Evolutionary conservation across 2,329 filamentous ascomycete genomes (phyloP), one percentile per base, ranked within the genome.

Genomic region (Ascochyta clinopodiicola): DNA sequence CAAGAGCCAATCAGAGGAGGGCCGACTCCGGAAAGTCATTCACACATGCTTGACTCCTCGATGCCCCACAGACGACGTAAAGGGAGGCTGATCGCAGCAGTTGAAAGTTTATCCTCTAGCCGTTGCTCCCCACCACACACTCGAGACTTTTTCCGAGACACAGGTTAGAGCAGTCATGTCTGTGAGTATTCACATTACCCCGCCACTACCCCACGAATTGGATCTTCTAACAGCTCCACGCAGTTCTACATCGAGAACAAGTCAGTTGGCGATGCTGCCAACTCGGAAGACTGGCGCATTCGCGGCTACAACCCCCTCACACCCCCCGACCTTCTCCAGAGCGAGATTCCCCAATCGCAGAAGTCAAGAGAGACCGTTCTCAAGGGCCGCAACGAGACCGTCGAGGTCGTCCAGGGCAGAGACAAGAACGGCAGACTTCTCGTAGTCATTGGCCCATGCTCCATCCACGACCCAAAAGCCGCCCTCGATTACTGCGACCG

Each of bases 271-370:
- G 78, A 82, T 70, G 75, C 77, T 48, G 68, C 76, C 51, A 79
- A 76, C 67, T 79, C 77, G 5, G 80, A 82, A 67, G 80, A 82
- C 59, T 82, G 78, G 78, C 79, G 80, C 57, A 82, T 82, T 61
- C 88, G 89, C 60, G 94, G 94, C 68, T 94, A 96, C 84, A 96
- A 96, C 75, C 94, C 91, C 69, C 82, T 99, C 64, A 97, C 92
- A 13, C 88, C 95, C 6, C 95, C 95, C 59, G 91, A 96, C 72
- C 87, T 99, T 61, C 91, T 99, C 57, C 94, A 98, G 78, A 90
- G 94, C 82, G 93, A 98, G 77, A 94, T 99, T 70, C 80, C 84
- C 31, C 83, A 86, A 63, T 74, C 79, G 13, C 32, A 71, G 17
- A 78, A 78, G 59, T 82, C 81, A 32, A 80, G 80, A 63, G 73